Evolutionary conservation across 208 protist species (phyloP).

Genomic region (Trypanosoma scelopori): DNA sequence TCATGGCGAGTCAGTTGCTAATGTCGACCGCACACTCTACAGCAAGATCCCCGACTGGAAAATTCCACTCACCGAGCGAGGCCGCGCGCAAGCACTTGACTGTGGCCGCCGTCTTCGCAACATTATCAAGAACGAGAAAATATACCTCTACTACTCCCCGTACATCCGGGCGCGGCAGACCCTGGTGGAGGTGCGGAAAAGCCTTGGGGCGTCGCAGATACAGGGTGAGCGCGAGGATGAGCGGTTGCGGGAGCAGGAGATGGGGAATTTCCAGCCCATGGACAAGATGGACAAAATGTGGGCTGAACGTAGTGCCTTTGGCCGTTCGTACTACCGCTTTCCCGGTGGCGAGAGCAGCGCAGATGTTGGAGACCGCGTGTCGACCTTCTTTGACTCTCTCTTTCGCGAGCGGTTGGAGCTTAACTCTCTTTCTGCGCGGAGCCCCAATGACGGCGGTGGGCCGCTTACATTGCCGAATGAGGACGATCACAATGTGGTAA

Average conservation of each 20-base stretch:
- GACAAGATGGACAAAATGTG: constrained; percentile 72
- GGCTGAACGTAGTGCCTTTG: constrained; percentile 66
- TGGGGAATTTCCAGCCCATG: constrained; percentile 91
- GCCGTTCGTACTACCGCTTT: constrained; percentile 92
- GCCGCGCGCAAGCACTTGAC: constrained; percentile 80
- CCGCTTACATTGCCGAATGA: constrained; percentile 6
- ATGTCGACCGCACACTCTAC: constrained; percentile 81
- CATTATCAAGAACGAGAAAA: constrained; percentile 74
- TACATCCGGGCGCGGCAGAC: constrained; percentile 87
- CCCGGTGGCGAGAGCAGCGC: constrained; percentile 86
- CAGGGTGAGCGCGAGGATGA: constrained; percentile 91
- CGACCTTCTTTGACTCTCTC: constrained; percentile 86
- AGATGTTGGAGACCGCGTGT: constrained; percentile 91
- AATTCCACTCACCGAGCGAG: constrained; percentile 79
- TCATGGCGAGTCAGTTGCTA: constrained; percentile 84
- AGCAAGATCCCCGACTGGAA: constrained; percentile 86
- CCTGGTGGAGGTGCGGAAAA: constrained; percentile 75
- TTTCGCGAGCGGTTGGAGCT: constrained; percentile 71
- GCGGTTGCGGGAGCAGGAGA: constrained; percentile 93
- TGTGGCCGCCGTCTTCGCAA: constrained; percentile 72
- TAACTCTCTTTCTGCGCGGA: constrained; percentile 24
- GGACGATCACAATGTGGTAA: constrained; percentile 83
- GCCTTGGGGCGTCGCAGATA: constrained; percentile 60
- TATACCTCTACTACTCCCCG: constrained; percentile 91
- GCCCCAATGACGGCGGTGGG: constrained; percentile 23